Conservation (phyloP, 805 yeast species). For the Suhomyces vadensis region DNA sequence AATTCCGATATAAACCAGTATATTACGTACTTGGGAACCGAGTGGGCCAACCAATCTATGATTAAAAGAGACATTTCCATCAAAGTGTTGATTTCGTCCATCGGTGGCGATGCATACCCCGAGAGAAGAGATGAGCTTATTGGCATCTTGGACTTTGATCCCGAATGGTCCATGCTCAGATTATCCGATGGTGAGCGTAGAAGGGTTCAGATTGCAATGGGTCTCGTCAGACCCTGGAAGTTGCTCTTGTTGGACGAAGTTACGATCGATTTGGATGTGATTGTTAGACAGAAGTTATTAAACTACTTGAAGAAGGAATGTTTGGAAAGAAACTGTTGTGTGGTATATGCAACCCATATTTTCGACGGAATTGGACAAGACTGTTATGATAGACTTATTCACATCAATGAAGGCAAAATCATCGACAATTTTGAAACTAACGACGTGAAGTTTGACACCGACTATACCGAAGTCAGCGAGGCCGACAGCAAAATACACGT, state of each 20-base stretch:
- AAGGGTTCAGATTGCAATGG: conserved; percentile 93
- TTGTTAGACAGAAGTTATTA: conserved; percentile 77
- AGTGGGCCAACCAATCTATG: conserved; percentile 92
- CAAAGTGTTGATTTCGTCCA: conserved; percentile 67
- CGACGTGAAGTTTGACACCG: conserved; percentile 31
- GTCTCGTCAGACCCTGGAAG: conserved; percentile 87
- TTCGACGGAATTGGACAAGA: conserved; percentile 83
- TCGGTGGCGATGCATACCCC: conserved; percentile 66
- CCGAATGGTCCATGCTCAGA: conserved; percentile 88
- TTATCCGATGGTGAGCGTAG: conserved; percentile 95
- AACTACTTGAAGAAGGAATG: conserved; percentile 77
- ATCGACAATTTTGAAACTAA: conserved; percentile 36
- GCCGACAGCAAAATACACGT: conserved; percentile 32
- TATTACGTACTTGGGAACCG: conserved; percentile 89
- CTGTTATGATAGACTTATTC: conserved; percentile 87
- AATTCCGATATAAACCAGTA: conserved; percentile 48
- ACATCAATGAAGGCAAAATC: conserved; percentile 67
- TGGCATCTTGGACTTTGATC: conserved; percentile 78
- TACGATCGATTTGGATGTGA: conserved; percentile 92
- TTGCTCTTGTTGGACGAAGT: conserved; percentile 90
- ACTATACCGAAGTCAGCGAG: conserved; percentile 25
- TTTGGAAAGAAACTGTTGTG: conserved; percentile 62
- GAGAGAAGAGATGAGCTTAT: conserved; percentile 78
- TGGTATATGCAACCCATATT: conserved; percentile 93
- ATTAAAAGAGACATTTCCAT: conserved; percentile 93